A percentile compares a stretch with the other conserved stretches of the same genome.
These are phyloP conservation scores for Castanea mollissima DNA, from an alignment of 306 rosid species.

Conservation along the genomic window DNA sequence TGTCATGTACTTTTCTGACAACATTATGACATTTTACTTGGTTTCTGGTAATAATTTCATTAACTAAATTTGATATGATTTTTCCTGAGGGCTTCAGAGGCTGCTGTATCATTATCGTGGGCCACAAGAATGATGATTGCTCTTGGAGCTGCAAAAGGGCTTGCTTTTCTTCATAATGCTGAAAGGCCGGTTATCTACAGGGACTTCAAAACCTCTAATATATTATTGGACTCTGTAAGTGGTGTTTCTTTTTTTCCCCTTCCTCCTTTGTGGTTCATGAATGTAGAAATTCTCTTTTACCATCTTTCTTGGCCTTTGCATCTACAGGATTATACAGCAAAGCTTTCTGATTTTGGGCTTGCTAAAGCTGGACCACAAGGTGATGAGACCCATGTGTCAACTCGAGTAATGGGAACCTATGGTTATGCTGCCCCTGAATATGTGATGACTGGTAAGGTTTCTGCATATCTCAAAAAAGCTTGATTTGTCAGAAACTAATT, in stretches of 20 bases:
- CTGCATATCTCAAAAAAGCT: background rate
- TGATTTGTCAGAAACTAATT: background rate
- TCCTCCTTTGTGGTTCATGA: background rate
- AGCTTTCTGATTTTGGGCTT: slow-evolving; percentile 68
- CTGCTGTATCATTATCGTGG: slow-evolving; percentile 53
- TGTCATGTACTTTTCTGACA: background rate
- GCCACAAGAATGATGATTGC: slow-evolving; percentile 57
- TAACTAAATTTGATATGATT: slow-evolving; percentile 9
- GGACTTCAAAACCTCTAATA: slow-evolving; percentile 62
- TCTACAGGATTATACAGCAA: slow-evolving; percentile 58
- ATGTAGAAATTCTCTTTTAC: background rate
- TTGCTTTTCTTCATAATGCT: slow-evolving; percentile 66
- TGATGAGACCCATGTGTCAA: slow-evolving; percentile 63
- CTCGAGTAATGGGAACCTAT: slow-evolving; percentile 69
- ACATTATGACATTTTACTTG: background rate
- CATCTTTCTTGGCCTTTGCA: background rate
- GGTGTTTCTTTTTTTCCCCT: background rate
- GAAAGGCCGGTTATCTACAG: slow-evolving; percentile 63
- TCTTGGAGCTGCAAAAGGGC: slow-evolving; percentile 66
- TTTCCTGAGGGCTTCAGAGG: slow-evolving; percentile 29
- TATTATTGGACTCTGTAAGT: slow-evolving; percentile 54
- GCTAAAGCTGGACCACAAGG: slow-evolving; percentile 74
- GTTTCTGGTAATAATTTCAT: background rate
- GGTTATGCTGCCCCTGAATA: slow-evolving; percentile 71
- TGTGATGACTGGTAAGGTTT: slow-evolving; percentile 62